Evolutionary conservation across 352 stramenopile species (phyloP).

Genomic region (Thraustochytrium sp.): DNA sequence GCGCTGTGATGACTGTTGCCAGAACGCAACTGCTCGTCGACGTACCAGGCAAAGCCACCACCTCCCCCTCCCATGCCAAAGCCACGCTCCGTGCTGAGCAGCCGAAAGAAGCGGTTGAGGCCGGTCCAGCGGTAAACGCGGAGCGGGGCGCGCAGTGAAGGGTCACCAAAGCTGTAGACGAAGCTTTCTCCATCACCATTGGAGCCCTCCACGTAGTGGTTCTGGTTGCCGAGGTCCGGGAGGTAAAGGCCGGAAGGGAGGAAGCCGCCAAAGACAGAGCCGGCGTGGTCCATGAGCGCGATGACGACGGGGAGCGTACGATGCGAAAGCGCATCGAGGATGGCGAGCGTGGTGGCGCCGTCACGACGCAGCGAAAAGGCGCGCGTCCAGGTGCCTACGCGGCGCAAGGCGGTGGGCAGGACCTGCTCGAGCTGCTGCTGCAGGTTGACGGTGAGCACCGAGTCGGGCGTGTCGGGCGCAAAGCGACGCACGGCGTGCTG

Average conservation of each 20-base stretch:
- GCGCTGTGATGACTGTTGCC: not conserved
- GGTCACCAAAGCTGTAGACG: slow-evolving; percentile 11
- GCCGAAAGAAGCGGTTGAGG: slow-evolving; percentile 5
- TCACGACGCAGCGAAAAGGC: not conserved
- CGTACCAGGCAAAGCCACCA: slow-evolving; percentile 8
- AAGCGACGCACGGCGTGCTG: not conserved
- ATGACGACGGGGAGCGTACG: not conserved
- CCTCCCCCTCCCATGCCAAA: slow-evolving; percentile 13
- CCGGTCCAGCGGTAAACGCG: slow-evolving; percentile 25
- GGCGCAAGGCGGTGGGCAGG: not conserved
- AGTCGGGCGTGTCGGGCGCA: not conserved
- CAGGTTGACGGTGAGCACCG: not conserved
- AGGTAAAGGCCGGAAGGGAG: slow-evolving; percentile 10
- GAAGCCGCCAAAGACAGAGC: slow-evolving; percentile 30
- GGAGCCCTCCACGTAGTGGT: not conserved
- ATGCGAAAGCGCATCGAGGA: not conserved
- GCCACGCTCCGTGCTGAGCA: not conserved
- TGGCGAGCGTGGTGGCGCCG: not conserved
- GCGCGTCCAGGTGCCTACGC: not conserved
- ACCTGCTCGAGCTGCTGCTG: not conserved
- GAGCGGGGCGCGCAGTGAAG: not conserved
- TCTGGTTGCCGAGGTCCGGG: not conserved
- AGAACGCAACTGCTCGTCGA: not conserved
- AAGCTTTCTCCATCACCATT: slow-evolving; percentile 28
- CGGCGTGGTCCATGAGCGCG: not conserved